Conservation (phyloP, 2,329 filamentous ascomycete species). For the Nothophaeocryptopus gaeumannii region DNA sequence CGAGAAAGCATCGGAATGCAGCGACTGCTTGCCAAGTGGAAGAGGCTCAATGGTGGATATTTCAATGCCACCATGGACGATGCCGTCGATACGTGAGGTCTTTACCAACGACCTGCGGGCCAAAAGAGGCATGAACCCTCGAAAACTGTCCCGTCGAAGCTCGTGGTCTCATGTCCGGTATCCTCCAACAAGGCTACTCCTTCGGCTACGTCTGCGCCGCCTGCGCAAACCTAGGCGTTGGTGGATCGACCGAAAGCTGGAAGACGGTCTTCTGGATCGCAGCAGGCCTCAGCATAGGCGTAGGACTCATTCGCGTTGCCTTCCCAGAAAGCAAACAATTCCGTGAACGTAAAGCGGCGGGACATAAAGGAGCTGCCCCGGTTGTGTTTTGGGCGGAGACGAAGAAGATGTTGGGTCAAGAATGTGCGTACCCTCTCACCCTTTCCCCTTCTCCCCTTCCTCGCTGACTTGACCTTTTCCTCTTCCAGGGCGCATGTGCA, state of each 20-base stretch:
- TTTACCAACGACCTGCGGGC: neutral
- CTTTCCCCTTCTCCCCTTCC: no score
- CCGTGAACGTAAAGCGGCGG: slow-evolving; percentile 63
- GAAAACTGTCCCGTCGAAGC: slow-evolving; percentile 69
- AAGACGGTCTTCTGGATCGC: slow-evolving; percentile 65
- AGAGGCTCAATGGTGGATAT: neutral
- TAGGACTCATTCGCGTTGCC: slow-evolving; percentile 64
- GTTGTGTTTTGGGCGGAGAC: slow-evolving; percentile 67
- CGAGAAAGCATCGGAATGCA: neutral
- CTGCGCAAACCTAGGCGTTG: slow-evolving; percentile 70
- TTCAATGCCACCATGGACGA: neutral
- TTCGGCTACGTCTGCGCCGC: slow-evolving; percentile 78
- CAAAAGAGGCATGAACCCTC: slow-evolving; percentile 28
- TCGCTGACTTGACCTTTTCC: no score
- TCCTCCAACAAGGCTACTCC: slow-evolving; percentile 67
- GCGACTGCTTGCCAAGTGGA: neutral
- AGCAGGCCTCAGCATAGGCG: slow-evolving; percentile 63
- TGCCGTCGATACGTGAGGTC: neutral
- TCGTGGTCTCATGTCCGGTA: slow-evolving; percentile 76
- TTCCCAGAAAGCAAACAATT: slow-evolving; percentile 78
- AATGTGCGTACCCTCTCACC: slow-evolving; percentile 50
- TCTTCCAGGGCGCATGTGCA: slow-evolving; percentile 43
- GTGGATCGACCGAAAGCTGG: slow-evolving; percentile 62
- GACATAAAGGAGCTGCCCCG: slow-evolving; percentile 48
- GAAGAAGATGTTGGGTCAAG: slow-evolving; percentile 62